These are phyloP conservation scores for Phaeosphaeriaceae sp. DNA, from an alignment of 2,329 filamentous ascomycete species.

Conservation along the genomic window DNA sequence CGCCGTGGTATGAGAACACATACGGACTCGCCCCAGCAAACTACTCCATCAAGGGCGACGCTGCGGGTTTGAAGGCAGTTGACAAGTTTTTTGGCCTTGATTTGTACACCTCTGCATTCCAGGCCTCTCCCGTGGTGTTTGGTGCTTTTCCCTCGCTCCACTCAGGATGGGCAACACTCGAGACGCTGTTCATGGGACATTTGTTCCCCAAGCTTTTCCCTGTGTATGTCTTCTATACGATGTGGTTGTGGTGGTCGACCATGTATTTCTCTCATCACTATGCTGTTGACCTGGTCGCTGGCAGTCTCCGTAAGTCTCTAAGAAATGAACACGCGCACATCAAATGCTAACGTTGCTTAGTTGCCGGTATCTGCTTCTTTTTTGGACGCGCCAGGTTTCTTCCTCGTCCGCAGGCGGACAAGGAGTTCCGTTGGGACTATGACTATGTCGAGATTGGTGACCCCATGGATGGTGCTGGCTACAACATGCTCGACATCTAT, in stretches of 20 bases:
- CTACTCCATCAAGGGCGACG: conserved; percentile 88
- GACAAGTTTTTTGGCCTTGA: conserved; percentile 90
- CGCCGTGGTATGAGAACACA: conserved; percentile 95
- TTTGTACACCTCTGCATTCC: conserved; percentile 92
- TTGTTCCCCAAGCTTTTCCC: conserved; percentile 84
- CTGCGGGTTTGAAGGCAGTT: conserved; percentile 85
- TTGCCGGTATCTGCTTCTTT: conserved; percentile 79
- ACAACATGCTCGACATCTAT: conserved; percentile 63
- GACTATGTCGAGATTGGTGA: conserved; percentile 90
- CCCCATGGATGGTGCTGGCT: conserved; percentile 54
- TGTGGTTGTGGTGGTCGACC: conserved; percentile 98
- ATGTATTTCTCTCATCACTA: conserved; percentile 99
- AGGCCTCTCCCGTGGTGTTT: conserved; percentile 87
- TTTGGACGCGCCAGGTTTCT: conserved; percentile 80
- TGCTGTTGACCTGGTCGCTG: conserved; percentile 88
- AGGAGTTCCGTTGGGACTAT: conserved; percentile 92
- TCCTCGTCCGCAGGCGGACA: conserved; percentile 81
- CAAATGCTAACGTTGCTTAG: conserved; percentile 38
- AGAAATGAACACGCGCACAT: neutral
- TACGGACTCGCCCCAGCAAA: conserved; percentile 90
- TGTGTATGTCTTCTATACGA: conserved; percentile 80
- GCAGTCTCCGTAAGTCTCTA: conserved; percentile 65
- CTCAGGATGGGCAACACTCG: conserved; percentile 84
- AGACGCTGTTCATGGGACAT: conserved; percentile 91
- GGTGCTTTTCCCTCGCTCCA: conserved; percentile 95